Base-by-base conservation (phyloP, 331 rosid species). In the Malus hybrid region DNA sequence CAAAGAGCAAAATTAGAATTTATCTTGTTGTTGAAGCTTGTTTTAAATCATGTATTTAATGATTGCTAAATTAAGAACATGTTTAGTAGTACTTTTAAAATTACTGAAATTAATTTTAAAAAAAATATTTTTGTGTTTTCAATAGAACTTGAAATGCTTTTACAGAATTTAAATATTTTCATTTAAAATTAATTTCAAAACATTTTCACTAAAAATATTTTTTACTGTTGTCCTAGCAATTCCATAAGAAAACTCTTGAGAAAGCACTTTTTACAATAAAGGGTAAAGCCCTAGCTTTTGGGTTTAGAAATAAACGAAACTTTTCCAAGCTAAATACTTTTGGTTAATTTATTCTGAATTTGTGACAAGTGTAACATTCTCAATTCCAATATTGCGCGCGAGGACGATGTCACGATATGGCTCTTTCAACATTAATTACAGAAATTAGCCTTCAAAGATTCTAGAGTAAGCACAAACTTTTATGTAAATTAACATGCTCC, bases 11-110 rank as follows among this genome's bases (percentile, higher is more conserved):
- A 59, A 2, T 59, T 22, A 2, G 64, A 27, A 11, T 59, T 59
- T 57, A 44, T 75, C 81, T 83, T 83, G 84, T 73, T 4, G 70
- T 55, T 63, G 69, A 83, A 83, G 84, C 67, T 31, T 34, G 63
- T 32, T 22, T 15, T 70, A 42, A 70, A 75, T 73, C 78, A 50
- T 32, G 70, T 22, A 68, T 22, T 10, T 32, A 56, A 19, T 24
- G 31, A 60, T 31, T 36, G 16, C 57, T 39, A 64, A 24, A 31
- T 65, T 9, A 13, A 12, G n/a, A 14, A 13, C 56, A 50, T 0
- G 56, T 1, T 12, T 14, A 0, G 19, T 50, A 14, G 19, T 50
- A 50, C 3, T 14, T 50, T 50, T n/a, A 64, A 69, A 78, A 61
- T 46, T 70, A 78, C 66, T 20, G 70, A 31, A 32, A 69, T 32